Evolutionary conservation across 129 eudicot genomes (phyloP).

Genomic region (Flaveria robusta): DNA sequence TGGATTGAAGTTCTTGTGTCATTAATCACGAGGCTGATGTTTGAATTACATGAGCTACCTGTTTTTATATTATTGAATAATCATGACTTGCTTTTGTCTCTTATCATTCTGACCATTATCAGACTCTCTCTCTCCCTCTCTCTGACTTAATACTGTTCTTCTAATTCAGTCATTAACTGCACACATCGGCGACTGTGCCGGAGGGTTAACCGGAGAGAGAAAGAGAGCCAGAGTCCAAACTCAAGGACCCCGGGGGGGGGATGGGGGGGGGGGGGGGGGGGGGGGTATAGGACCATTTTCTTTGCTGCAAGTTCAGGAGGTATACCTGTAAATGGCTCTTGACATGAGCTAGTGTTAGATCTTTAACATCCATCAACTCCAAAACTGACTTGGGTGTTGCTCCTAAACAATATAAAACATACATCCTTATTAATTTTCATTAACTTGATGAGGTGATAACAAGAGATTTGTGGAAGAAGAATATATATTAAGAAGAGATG

Average conservation of each 20-base stretch:
- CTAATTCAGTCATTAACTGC: conserved; percentile 64
- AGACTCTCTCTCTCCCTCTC: conserved; percentile 26
- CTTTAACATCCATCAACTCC: conserved; percentile 98
- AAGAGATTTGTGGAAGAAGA: not conserved
- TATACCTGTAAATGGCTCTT: conserved; percentile 65
- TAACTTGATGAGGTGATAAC: not conserved
- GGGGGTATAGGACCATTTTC: not conserved
- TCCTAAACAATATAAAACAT: conserved; percentile 48
- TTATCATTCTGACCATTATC: conserved; percentile 42
- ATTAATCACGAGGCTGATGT: conserved; percentile 84
- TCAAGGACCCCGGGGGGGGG: not conserved
- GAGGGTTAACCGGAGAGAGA: conserved; percentile 63
- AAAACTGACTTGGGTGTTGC: conserved; percentile 92
- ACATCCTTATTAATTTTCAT: not conserved
- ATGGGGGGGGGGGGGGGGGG: not conserved
- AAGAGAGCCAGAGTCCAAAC: conserved; percentile 26
- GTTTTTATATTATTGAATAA: conserved; percentile 59
- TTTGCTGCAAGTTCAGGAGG: conserved; percentile 13
- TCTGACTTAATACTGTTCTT: conserved; percentile 42
- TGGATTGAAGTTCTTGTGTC: conserved; percentile 41
- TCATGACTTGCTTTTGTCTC: conserved; percentile 76
- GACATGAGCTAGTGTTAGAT: conserved; percentile 93
- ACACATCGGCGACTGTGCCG: conserved; percentile 94
- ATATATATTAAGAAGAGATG: not conserved
- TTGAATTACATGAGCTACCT: conserved; percentile 47